Percentiles rank a stretch among this genome's conserved stretches.
These are phyloP conservation scores for Dianthus caryophyllus DNA, from an alignment of 148 eudicot species.

Conservation along the genomic window DNA sequence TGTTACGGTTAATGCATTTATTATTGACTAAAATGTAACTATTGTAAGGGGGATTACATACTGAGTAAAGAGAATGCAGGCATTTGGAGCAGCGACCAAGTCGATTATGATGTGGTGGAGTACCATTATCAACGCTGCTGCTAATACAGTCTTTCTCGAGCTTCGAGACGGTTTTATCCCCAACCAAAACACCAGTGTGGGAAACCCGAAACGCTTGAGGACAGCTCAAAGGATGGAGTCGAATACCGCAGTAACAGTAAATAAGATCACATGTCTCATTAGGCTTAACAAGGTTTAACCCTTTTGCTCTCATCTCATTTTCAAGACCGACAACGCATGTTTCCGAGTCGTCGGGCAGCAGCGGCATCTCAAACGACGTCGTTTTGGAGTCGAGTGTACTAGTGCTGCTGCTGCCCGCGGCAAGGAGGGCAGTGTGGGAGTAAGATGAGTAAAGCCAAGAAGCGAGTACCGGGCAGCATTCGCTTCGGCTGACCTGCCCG, in stretches of 20 bases:
- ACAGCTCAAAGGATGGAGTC: slow-evolving; percentile 58
- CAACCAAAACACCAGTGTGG: slow-evolving; percentile 34
- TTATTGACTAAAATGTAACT: too few relatives aligned
- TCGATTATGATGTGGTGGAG: slow-evolving; percentile 5
- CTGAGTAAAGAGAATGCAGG: slow-evolving; percentile 60
- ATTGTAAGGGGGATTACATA: slow-evolving; percentile 4
- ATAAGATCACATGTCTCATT: slow-evolving; percentile 65
- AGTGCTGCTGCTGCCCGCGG: too few relatives aligned
- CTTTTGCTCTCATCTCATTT: slow-evolving; percentile 39
- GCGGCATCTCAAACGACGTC: slow-evolving; percentile 53
- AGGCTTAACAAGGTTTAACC: slow-evolving; percentile 41
- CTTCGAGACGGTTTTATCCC: slow-evolving; percentile 36
- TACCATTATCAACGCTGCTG: slow-evolving; percentile 18
- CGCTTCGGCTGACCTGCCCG: slow-evolving; percentile 34
- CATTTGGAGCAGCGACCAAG: slow-evolving; percentile 63
- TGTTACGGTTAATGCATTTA: too few relatives aligned
- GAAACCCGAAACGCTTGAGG: slow-evolving; percentile 44
- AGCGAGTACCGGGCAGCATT: slow-evolving; percentile 83
- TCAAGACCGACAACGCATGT: slow-evolving; percentile 55
- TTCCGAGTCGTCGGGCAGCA: slow-evolving; percentile 79
- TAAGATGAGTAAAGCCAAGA: slow-evolving; percentile 81
- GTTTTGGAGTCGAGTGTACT: slow-evolving; percentile 6
- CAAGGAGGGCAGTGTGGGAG: slow-evolving; percentile 50
- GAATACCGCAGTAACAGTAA: slow-evolving; percentile 73
- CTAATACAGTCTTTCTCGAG: slow-evolving; percentile 65